Evolutionary conservation across 805 yeast genomes (phyloP), one percentile per base, ranked within the genome.

Genomic region (Clavispora phyllophila): DNA sequence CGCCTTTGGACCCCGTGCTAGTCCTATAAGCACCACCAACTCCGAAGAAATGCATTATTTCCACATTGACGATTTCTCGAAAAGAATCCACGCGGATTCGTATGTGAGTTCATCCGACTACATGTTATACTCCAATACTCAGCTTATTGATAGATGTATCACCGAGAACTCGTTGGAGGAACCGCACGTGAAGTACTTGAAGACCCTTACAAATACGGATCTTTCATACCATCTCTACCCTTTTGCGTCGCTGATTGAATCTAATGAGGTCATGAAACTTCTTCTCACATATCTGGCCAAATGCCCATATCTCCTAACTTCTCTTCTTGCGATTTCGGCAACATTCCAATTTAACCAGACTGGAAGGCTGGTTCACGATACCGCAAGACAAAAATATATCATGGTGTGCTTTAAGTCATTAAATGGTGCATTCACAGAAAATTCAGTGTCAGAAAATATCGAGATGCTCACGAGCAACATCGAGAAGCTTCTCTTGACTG

Each of bases 161-260:
- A 40, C 24, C 6, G 52, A 58, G 24, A 53, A 62, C 44, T 47
- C 53, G 20, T 52, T 66, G 22, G 42, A 45, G 9, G 64, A 55
- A 3, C 61, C 63, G 7, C 68, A 68, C 54, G 49, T 53, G 20
- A 47, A 51, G n/a, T 68, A 68, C 45, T 50, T 68, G 29, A 55
- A 60, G 31, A 46, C 55, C 12, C 53, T 68, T 29, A 55, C 63
- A 14, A 48, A 48, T 32, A 57, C 67, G 8, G 57, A 56, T n/a
- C 45, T 65, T n/a, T 55, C 63, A 31, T 61, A 43, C 44, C 62
- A 58, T 35, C 39, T 68, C 17, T 66, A 62, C 44, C 74, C 74
- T 8, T 66, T 65, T 53, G 70, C 71, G 2, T 49, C 61, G 14
- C 58, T 62, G 37, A 53, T 63, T 10, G 70, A 62, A 38, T 44